Conservation (phyloP, 192 early-diverging fungal species). For the Thamnidium elegans region DNA sequence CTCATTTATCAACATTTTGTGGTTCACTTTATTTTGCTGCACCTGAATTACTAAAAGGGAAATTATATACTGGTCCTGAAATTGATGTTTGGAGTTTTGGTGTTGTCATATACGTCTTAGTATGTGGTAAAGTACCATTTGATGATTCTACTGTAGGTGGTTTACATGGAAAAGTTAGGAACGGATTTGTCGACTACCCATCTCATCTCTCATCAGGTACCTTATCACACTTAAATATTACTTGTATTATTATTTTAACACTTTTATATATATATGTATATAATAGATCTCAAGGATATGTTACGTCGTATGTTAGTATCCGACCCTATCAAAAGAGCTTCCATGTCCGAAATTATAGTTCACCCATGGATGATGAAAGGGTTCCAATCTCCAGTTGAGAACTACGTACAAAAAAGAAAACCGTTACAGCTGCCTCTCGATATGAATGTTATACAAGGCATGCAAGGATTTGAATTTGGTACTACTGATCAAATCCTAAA, state of each 20-base stretch:
- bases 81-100: slow-evolving; percentile 98
- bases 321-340: slow-evolving; percentile 73
- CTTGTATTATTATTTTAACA: not conserved
- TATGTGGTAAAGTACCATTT: slow-evolving; percentile 96
- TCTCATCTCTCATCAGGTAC: slow-evolving; percentile 72
- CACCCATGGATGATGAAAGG: slow-evolving; percentile 90
- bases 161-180: slow-evolving; percentile 90
- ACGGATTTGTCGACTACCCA: slow-evolving; percentile 90
- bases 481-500: slow-evolving; percentile 67
- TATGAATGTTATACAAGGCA: slow-evolving; percentile 69
- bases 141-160: slow-evolving; percentile 91
- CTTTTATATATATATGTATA: not conserved
- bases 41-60: slow-evolving; percentile 87
- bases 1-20: slow-evolving; percentile 87
- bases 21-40: slow-evolving; percentile 97
- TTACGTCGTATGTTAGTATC: slow-evolving; percentile 83
- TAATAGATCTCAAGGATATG: slow-evolving; percentile 76
- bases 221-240: no score
- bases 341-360: slow-evolving; percentile 73
- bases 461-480: slow-evolving; percentile 93
- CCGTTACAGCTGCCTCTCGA: slow-evolving; percentile 72
- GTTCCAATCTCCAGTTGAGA: slow-evolving; percentile 61
- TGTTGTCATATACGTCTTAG: slow-evolving; percentile 91
- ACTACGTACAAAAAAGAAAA: slow-evolving; percentile 60
- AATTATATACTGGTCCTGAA: slow-evolving; percentile 90